Conservation (phyloP, 225 moss, liverwort and hornwort genomes). For the Anthoceros angustus region DNA sequence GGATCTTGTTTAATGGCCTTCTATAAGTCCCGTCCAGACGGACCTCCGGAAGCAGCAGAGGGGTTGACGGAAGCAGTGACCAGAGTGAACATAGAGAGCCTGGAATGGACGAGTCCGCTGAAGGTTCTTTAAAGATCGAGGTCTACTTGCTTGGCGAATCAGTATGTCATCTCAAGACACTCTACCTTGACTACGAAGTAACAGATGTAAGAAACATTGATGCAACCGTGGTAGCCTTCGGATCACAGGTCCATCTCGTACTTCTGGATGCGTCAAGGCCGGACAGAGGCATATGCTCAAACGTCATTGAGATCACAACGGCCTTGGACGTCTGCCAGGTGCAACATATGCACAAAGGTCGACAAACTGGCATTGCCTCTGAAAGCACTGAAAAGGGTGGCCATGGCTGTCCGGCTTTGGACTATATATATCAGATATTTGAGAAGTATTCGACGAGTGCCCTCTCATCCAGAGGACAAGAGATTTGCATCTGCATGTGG, state of each 20-base stretch:
- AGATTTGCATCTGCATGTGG: background rate
- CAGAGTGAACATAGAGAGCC: background rate
- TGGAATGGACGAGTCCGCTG: background rate
- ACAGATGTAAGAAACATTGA: constrained; percentile 9
- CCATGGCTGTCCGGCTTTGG: constrained; percentile 22
- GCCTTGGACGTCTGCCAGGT: constrained; percentile 21
- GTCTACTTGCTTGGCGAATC: constrained; percentile 25
- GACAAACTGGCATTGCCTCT: background rate
- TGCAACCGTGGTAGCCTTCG: constrained; percentile 18
- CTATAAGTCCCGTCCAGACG: background rate
- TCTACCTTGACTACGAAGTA: background rate
- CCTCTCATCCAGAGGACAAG: background rate
- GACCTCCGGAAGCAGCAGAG: background rate
- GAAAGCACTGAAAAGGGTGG: background rate
- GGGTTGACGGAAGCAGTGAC: background rate
- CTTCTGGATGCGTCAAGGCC: constrained; percentile 15
- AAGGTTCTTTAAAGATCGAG: constrained; percentile 11
- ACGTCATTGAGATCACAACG: constrained; percentile 23
- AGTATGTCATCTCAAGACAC: constrained; percentile 13
- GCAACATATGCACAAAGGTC: constrained; percentile 8
- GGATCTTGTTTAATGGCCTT: constrained; percentile 34
- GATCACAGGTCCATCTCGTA: constrained; percentile 34
- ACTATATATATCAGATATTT: constrained; percentile 38
- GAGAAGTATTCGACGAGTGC: constrained; percentile 39
- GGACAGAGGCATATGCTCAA: constrained; percentile 10